These are phyloP conservation scores for Chenopodium album DNA, from an alignment of 148 eudicot genomes.

Conservation along the genomic window DNA sequence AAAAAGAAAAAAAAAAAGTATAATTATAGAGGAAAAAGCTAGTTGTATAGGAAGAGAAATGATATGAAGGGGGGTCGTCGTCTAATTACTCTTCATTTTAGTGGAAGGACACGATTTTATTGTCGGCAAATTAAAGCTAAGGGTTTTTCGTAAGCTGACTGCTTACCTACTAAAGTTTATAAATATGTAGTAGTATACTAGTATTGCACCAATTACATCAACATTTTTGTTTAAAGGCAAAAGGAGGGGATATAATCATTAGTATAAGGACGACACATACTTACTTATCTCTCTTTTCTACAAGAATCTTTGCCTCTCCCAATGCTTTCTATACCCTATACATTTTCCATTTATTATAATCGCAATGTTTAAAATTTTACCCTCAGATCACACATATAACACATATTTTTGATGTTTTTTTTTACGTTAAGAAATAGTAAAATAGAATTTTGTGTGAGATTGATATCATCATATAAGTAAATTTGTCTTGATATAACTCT, in stretches of 20 bases:
- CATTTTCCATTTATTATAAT: too few species aligned
- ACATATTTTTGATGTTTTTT: too few species aligned
- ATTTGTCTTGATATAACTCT: too few species aligned
- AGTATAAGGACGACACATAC: constrained; percentile 26
- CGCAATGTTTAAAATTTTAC: too few species aligned
- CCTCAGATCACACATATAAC: too few species aligned
- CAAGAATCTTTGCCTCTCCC: constrained; percentile 29
- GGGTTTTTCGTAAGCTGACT: constrained; percentile 26
- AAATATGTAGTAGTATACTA: neutral
- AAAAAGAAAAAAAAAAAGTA: neutral
- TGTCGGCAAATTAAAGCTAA: constrained; percentile 30
- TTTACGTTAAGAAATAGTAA: too few species aligned
- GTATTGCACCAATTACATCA: constrained; percentile 16
- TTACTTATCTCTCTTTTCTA: constrained; percentile 11
- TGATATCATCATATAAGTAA: too few species aligned
- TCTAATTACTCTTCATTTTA: constrained; percentile 25
- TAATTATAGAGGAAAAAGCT: constrained; percentile 28
- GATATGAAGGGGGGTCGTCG: neutral
- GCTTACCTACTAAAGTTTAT: constrained; percentile 39
- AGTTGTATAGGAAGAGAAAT: neutral
- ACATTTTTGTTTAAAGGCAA: constrained; percentile 6
- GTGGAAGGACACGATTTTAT: constrained; percentile 19
- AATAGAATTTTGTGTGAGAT: too few species aligned
- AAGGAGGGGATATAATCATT: constrained; percentile 14
- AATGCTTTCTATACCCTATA: neutral